Conservation (phyloP, 192 early-diverging fungal genomes). For the Phlyctochytrium bullatum region DNA sequence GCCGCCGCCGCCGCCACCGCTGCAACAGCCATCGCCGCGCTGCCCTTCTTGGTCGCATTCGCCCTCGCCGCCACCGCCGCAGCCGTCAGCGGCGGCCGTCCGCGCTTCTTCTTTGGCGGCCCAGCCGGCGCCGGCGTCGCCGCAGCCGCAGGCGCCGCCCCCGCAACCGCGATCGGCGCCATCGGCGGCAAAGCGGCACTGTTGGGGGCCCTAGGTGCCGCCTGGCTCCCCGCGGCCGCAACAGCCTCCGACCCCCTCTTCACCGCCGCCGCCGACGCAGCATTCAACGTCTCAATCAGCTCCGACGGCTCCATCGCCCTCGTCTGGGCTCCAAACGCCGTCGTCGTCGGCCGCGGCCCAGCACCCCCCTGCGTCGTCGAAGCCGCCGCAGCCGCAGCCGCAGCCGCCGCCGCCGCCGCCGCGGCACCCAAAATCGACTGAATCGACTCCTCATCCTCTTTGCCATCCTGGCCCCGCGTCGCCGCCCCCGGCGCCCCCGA, state of each 20-base stretch:
- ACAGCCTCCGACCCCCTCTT: background rate
- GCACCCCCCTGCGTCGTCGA: background rate
- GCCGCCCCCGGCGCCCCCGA: too few species aligned
- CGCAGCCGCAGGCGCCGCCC: background rate
- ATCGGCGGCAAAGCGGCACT: too few species aligned
- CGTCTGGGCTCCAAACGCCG: background rate
- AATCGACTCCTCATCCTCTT: too few species aligned
- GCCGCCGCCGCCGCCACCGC: background rate
- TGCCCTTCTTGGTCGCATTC: background rate
- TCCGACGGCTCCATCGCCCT: background rate
- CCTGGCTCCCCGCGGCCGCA: background rate
- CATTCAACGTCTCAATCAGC: background rate
- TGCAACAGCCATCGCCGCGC: background rate
- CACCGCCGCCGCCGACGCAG: background rate
- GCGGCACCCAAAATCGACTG: too few species aligned
- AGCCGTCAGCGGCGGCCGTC: background rate
- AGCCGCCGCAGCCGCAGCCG: background rate
- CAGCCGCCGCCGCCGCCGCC: too few species aligned
- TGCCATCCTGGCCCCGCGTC: too few species aligned
- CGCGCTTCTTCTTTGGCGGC: constrained; percentile 2
- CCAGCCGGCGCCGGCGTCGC: background rate
- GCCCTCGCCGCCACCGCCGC: background rate
- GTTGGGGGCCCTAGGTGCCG: background rate
- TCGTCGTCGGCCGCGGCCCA: background rate
- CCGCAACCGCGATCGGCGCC: background rate